Evolutionary conservation across 805 yeast species (phyloP).

Genomic region (Isabelozyma pseudorhagii): DNA sequence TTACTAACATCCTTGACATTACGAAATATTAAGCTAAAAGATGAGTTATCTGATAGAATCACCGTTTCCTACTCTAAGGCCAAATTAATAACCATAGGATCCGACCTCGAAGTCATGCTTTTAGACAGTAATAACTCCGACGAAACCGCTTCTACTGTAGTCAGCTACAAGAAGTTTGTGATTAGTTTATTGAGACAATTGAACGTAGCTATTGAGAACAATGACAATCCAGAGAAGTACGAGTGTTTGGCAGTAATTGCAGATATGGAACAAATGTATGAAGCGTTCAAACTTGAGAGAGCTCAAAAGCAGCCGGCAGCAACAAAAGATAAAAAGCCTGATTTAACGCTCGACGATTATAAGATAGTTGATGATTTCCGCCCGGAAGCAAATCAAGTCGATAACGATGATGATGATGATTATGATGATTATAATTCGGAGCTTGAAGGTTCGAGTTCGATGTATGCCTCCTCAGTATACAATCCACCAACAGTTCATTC

Average conservation of each 20-base stretch:
- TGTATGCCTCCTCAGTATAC: conserved; percentile 11
- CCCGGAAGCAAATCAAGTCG: background rate
- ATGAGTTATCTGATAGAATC: conserved; percentile 48
- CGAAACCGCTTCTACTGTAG: conserved; percentile 25
- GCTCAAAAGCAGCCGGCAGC: conserved; percentile 13
- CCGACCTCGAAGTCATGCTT: conserved; percentile 51
- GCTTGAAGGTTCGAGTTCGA: conserved; percentile 23
- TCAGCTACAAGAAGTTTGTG: conserved; percentile 57
- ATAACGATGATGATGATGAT: conserved; percentile 4
- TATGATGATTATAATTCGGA: conserved; percentile 22
- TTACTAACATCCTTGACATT: conserved; percentile 43
- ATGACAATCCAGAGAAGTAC: conserved; percentile 56
- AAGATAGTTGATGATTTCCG: background rate
- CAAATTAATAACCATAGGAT: conserved; percentile 61
- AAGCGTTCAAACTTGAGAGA: conserved; percentile 41
- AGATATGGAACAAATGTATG: conserved; percentile 75
- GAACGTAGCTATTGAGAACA: conserved; percentile 48
- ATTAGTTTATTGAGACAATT: conserved; percentile 56
- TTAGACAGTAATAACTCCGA: conserved; percentile 28
- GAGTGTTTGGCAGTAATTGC: conserved; percentile 66
- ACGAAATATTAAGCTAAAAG: conserved; percentile 48
- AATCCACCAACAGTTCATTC: conserved; percentile 38
- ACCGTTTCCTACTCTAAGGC: conserved; percentile 64
- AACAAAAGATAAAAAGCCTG: background rate
- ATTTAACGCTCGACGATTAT: background rate